Percentiles rank a stretch among this genome's conserved stretches.
Evolutionary conservation across 495 filamentous ascomycete species (phyloP).

Genomic region (Aeminium ludgeri): DNA sequence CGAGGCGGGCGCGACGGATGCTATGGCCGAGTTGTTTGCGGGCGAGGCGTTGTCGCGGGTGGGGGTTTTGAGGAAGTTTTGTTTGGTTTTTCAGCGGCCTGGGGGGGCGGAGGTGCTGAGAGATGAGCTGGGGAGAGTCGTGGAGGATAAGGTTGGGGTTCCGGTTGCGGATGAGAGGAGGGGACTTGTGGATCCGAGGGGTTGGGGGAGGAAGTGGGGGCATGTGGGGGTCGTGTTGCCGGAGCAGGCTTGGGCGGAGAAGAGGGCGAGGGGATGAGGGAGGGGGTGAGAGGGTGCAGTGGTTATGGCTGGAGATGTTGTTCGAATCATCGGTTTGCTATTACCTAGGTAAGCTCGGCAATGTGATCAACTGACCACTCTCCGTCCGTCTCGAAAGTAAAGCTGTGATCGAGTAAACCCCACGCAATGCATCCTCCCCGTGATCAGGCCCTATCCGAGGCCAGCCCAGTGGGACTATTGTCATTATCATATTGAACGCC

Average conservation of each 20-base stretch:
- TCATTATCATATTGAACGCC: no score
- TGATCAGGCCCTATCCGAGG: no score
- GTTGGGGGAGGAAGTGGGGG: constrained; percentile 9
- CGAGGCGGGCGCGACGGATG: constrained; percentile 9
- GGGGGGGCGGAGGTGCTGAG: neutral
- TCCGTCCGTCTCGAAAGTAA: no score
- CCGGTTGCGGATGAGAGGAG: neutral
- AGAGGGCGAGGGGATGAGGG: constrained; percentile 3
- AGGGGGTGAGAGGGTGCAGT: neutral
- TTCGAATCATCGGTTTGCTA: no score
- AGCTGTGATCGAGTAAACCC: no score
- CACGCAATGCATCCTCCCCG: no score
- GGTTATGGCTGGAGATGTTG: no score
- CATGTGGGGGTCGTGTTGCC: constrained; percentile 8
- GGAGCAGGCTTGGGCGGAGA: constrained; percentile 1
- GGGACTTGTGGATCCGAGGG: constrained; percentile 2
- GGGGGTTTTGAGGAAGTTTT: constrained; percentile 7
- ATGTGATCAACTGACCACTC: no score
- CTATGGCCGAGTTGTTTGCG: constrained; percentile 11
- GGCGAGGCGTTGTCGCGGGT: constrained; percentile 2
- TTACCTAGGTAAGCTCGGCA: no score
- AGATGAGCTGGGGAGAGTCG: constrained; percentile 1
- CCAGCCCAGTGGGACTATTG: no score
- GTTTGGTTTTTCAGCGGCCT: constrained; percentile 7
- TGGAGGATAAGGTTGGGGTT: no score